Conservation (phyloP, 306 rosid genomes). For the Purshia tridentata region DNA sequence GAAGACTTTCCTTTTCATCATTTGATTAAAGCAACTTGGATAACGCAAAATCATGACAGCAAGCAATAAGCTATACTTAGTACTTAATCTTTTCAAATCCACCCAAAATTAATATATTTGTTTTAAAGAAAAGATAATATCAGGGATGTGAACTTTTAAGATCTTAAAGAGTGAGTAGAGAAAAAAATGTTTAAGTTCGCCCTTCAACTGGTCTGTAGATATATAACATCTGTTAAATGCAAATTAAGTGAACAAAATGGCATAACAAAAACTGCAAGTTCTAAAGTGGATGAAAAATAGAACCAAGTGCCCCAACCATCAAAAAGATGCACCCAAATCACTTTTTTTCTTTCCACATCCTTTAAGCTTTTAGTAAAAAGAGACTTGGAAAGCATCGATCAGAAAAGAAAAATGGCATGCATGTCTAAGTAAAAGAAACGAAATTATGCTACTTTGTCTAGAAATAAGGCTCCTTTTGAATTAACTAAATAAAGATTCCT, state of each 20-base stretch:
- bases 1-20: slow-evolving; percentile 26
- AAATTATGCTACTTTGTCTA: slow-evolving; percentile 48
- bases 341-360: slow-evolving; percentile 19
- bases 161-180: too few relatives aligned
- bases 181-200: too few relatives aligned
- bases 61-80: slow-evolving; percentile 21
- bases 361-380: slow-evolving; percentile 25
- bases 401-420: slow-evolving; percentile 41
- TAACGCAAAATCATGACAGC: slow-evolving; percentile 5
- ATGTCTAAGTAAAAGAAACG: slow-evolving; percentile 32
- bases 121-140: background rate
- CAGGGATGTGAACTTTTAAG: background rate
- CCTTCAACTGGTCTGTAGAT: too few relatives aligned
- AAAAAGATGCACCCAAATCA: slow-evolving; percentile 12
- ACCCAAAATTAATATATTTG: background rate
- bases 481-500: slow-evolving; percentile 44
- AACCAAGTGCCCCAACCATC: slow-evolving; percentile 22
- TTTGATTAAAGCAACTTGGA: slow-evolving; percentile 22
- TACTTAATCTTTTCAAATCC: slow-evolving; percentile 18
- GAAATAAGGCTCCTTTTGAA: slow-evolving; percentile 43
- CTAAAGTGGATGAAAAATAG: background rate
- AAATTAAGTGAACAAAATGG: background rate
- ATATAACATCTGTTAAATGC: background rate
- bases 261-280: background rate
- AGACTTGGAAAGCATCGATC: slow-evolving; percentile 37